phyloP scores from a whole-genome alignment of 2,329 filamentous ascomycete genomes.

The Aquanectria penicillioides region DNA sequence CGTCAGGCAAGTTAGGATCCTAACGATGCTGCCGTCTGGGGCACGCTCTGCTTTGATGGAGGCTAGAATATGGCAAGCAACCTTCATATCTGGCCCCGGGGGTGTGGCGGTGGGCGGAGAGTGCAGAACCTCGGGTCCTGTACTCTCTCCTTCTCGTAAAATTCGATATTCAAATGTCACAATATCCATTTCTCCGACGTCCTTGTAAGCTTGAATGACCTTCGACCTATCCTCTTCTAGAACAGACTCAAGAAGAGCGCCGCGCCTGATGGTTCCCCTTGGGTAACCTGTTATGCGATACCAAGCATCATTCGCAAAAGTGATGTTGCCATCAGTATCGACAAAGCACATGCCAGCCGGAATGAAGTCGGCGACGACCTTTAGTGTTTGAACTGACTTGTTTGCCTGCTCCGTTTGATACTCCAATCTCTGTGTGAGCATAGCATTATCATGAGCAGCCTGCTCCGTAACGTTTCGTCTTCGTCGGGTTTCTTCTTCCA shows the following conservation, averaged over 20 bases:
- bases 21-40: slow-evolving; percentile 53
- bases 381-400: slow-evolving; percentile 72
- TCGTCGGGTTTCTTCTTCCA: slow-evolving; percentile 75
- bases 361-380: slow-evolving; percentile 76
- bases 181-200: slow-evolving; percentile 49
- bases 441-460: slow-evolving; percentile 73
- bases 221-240: slow-evolving; percentile 57
- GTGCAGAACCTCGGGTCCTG: slow-evolving; percentile 25
- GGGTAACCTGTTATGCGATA: slow-evolving; percentile 61
- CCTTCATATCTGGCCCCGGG: slow-evolving; percentile 41
- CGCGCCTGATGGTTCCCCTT: slow-evolving; percentile 43
- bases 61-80: slow-evolving; percentile 57
- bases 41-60: slow-evolving; percentile 58
- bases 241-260: slow-evolving; percentile 55
- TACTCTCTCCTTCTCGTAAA: slow-evolving; percentile 10
- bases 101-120: slow-evolving; percentile 25
- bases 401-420: slow-evolving; percentile 61
- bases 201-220: slow-evolving; percentile 54
- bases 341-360: slow-evolving; percentile 80
- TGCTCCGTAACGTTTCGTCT: slow-evolving; percentile 60
- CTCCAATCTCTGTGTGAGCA: slow-evolving; percentile 72
- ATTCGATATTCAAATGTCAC: slow-evolving; percentile 60
- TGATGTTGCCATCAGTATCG: slow-evolving; percentile 70
- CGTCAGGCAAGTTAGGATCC: slow-evolving; percentile 60
- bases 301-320: slow-evolving; percentile 77